These are phyloP conservation scores for Heterobasidion irregulare DNA, from an alignment of 1,284 basidiomycete species.

Conservation along the genomic window DNA sequence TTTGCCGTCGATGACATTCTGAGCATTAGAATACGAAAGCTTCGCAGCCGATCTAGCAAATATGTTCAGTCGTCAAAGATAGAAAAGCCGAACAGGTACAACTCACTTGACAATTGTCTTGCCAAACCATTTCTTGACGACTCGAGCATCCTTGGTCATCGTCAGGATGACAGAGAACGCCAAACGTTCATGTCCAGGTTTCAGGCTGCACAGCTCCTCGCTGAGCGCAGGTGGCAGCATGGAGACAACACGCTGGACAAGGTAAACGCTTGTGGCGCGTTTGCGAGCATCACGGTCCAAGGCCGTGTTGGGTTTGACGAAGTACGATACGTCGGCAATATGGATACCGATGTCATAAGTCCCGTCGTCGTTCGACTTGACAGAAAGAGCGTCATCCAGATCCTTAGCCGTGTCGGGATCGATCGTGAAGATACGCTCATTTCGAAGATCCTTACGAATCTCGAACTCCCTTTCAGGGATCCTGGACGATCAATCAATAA, in stretches of 20 bases:
- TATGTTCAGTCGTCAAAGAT: not conserved
- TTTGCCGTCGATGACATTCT: slow-evolving; percentile 75
- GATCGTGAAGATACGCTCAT: slow-evolving; percentile 86
- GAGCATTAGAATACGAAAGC: slow-evolving; percentile 78
- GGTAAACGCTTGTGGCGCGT: slow-evolving; percentile 93
- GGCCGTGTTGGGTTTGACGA: slow-evolving; percentile 93
- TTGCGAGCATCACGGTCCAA: slow-evolving; percentile 97
- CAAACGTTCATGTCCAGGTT: slow-evolving; percentile 82
- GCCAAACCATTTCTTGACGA: slow-evolving; percentile 87
- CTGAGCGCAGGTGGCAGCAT: slow-evolving; percentile 92
- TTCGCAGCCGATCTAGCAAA: slow-evolving; percentile 71
- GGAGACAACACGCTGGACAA: slow-evolving; percentile 90
- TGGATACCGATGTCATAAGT: slow-evolving; percentile 91
- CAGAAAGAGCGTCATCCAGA: slow-evolving; percentile 89
- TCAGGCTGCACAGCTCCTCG: slow-evolving; percentile 89
- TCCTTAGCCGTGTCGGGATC: slow-evolving; percentile 89
- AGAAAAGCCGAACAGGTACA: slow-evolving; percentile 6
- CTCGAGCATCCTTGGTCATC: slow-evolving; percentile 74
- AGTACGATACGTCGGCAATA: slow-evolving; percentile 93
- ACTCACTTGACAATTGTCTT: slow-evolving; percentile 84
- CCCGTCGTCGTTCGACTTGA: slow-evolving; percentile 85
- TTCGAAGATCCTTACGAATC: slow-evolving; percentile 80
- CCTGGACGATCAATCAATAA: slow-evolving; percentile 28
- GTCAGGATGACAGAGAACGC: slow-evolving; percentile 88
- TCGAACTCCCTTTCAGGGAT: slow-evolving; percentile 91